Base-by-base conservation (phyloP, 257 asterid genomes). In the Cruciata laevipes region DNA sequence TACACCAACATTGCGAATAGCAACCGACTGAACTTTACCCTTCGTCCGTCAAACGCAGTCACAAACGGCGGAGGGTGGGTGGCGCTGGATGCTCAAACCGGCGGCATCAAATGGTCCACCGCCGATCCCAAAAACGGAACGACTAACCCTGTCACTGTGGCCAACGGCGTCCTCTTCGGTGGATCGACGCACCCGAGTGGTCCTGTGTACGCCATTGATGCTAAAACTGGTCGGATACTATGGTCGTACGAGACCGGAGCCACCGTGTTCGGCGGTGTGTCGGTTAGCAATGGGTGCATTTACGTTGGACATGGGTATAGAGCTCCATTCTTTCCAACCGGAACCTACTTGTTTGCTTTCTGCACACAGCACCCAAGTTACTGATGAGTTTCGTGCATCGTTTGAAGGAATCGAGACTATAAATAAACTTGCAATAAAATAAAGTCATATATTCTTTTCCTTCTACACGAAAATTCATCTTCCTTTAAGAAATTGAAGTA, bases 331-430 rank as follows among this genome's bases (percentile, higher is more conserved):
- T 53, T 18, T 7, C 61, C 61, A 18, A 63, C 82, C 35, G 87
- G 93, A 68, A 77, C 83, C 10, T 80, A 73, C 49, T 79, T 82
- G 71, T 86, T 84, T 14, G 86, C 89, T 47, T 86, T 84, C 49
- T 82, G 86, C 35, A 58, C 60, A 14, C 68, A 57, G 17, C 31
- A 13, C 23, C 9, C 20, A 51, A n/a, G 24, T 1, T 18, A 17
- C 49, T 40, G 49, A 40, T 40, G 49, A 11, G 13, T 12, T 40
- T 27, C 30, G 30, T 27, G n/a, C n/a, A n/a, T n/a, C n/a, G n/a
- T n/a, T n/a, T n/a, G n/a, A n/a, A n/a, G n/a, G n/a, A n/a, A n/a
- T n/a, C n/a, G n/a, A n/a, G n/a, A n/a, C 49, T 40, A 40, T 40
- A 40, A 40, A 40, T 12, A 40, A 40, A 40, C 4, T 40, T 40